Evolutionary conservation across 441 rosid genomes (phyloP).

Genomic region (Raphanus hybrid): DNA sequence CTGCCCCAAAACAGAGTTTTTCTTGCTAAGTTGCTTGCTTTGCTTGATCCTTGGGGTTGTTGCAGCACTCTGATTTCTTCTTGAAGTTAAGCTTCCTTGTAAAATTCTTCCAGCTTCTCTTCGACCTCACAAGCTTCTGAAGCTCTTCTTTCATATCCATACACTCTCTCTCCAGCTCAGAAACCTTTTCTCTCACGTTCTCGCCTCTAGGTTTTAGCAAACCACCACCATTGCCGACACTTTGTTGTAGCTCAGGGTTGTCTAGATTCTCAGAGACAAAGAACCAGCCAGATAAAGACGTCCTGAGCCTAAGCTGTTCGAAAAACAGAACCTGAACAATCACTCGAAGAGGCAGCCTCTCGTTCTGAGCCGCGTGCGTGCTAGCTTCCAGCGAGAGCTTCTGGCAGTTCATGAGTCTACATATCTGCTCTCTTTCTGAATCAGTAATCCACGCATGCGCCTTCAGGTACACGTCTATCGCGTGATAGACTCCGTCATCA

Average conservation of each 20-base stretch:
- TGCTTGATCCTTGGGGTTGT: slow-evolving; percentile 49
- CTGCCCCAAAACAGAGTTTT: slow-evolving; percentile 5
- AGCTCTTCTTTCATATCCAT: slow-evolving; percentile 64
- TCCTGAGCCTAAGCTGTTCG: slow-evolving; percentile 70
- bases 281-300: slow-evolving; percentile 70
- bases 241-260: slow-evolving; percentile 37
- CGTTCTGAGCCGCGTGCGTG: slow-evolving; percentile 79
- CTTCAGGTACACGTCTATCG: slow-evolving; percentile 69
- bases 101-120: slow-evolving; percentile 61
- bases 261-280: slow-evolving; percentile 65
- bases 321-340: slow-evolving; percentile 70
- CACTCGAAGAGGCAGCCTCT: slow-evolving; percentile 68
- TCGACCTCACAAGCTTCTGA: slow-evolving; percentile 56
- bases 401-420: slow-evolving; percentile 74
- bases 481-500: slow-evolving; percentile 73
- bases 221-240: slow-evolving; percentile 30
- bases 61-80: slow-evolving; percentile 62
- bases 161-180: slow-evolving; percentile 71
- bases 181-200: slow-evolving; percentile 57
- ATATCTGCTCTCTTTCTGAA: slow-evolving; percentile 65
- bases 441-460: slow-evolving; percentile 75
- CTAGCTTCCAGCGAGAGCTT: slow-evolving; percentile 77
- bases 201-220: slow-evolving; percentile 38
- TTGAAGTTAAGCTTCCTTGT: slow-evolving; percentile 59
- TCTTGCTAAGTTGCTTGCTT: slow-evolving; percentile 22